Base-by-base conservation (phyloP, 2,329 filamentous ascomycete genomes). In the Hymenoscyphus linearis region DNA sequence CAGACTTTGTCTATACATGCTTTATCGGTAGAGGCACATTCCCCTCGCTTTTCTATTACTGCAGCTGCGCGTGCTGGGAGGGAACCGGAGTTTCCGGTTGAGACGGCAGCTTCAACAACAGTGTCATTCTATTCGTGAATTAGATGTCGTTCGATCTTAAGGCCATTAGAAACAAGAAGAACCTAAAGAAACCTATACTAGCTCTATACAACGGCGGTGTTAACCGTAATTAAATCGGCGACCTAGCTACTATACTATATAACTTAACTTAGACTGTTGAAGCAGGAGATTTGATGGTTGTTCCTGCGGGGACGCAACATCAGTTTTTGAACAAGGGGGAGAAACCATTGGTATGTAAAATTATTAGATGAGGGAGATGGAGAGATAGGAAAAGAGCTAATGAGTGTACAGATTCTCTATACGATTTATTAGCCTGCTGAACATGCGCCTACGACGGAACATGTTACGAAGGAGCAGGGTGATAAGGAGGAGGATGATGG, bases 241-340 rank as follows among this genome's bases (percentile, higher is more conserved):
- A n/a, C n/a, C n/a, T n/a, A n/a, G n/a, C n/a, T n/a, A n/a, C n/a
- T n/a, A n/a, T n/a, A n/a, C n/a, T n/a, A n/a, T n/a, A n/a, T n/a
- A n/a, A n/a, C n/a, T n/a, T n/a, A n/a, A n/a, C n/a, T n/a, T n/a
- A 86, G 60, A 72, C 75, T 27, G 75, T 77, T 4, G 67, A 68
- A 63, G 64, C 68, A 22, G 60, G 68, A 25, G 60, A 72, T 54
- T 71, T 75, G 16, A 80, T 87, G 26, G 78, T 87, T 56, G 85
- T 88, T 2, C 85, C 85, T 0, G 85, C 85, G 0, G 85, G 85
- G 0, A 87, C 85, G 2, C 82, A 85, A 71, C 85, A 87, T 70
- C 84, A 87, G 69, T 87, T 88, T 70, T 75, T 87, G 56, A 87
- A 86, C 60, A 84, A 77, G 2, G 84, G 85, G 1, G 77, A 81